Evolutionary conservation across 352 stramenopile species (phyloP).

Genomic region (Saprolegnia parasitica): DNA sequence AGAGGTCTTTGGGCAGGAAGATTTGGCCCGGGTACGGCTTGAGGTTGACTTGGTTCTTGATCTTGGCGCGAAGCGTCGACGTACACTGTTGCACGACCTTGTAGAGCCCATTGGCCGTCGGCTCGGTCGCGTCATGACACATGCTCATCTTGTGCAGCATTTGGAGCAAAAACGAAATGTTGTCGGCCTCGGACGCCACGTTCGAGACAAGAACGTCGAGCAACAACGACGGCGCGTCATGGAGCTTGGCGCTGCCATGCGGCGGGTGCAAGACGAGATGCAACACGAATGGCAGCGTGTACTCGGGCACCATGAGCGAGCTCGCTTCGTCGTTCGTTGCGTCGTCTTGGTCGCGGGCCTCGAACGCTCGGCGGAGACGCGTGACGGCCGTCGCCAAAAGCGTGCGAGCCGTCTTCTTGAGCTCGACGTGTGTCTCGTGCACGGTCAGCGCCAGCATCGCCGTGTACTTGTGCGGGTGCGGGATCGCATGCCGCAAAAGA

Average conservation of each 20-base stretch:
- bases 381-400: slow-evolving; percentile 56
- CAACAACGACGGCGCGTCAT: slow-evolving; percentile 63
- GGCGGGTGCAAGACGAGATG: slow-evolving; percentile 41
- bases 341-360: slow-evolving; percentile 38
- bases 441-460: slow-evolving; percentile 66
- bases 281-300: slow-evolving; percentile 71
- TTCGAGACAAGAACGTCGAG: slow-evolving; percentile 60
- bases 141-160: slow-evolving; percentile 70
- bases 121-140: slow-evolving; percentile 54
- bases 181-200: slow-evolving; percentile 54
- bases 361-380: slow-evolving; percentile 72
- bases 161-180: slow-evolving; percentile 82
- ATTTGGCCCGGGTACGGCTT: slow-evolving; percentile 80
- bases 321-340: slow-evolving; percentile 27
- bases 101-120: slow-evolving; percentile 40
- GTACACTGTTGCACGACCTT: slow-evolving; percentile 56
- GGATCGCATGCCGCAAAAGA: slow-evolving; percentile 55
- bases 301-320: slow-evolving; percentile 79
- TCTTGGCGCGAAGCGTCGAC: slow-evolving; percentile 66
- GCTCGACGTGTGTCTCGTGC: slow-evolving; percentile 39
- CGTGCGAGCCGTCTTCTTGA: slow-evolving; percentile 55
- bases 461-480: slow-evolving; percentile 75
- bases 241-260: slow-evolving; percentile 36
- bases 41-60: slow-evolving; percentile 81
- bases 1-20: slow-evolving; percentile 70